phyloP scores from a whole-genome alignment of 805 yeast genomes.

The Kuraishia piskuri region DNA sequence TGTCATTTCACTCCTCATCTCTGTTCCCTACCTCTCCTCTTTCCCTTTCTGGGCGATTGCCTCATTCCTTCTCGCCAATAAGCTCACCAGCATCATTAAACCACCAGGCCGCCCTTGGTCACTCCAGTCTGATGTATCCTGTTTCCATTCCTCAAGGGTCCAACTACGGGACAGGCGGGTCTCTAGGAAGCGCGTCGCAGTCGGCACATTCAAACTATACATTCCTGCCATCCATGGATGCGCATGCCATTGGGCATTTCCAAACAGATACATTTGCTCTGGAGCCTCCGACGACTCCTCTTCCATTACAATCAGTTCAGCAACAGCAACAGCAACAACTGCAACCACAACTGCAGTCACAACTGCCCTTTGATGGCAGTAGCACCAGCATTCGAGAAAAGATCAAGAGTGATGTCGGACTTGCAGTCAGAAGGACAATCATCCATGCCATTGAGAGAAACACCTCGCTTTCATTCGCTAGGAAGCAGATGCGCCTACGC shows the following conservation, averaged over 20 bases:
- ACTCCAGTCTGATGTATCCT: background rate
- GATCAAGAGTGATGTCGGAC: background rate
- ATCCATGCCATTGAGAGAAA: background rate
- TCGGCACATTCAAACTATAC: background rate
- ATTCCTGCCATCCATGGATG: background rate
- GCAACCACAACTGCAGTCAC: background rate
- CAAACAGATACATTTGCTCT: background rate
- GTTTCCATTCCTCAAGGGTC: background rate
- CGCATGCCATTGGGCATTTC: background rate
- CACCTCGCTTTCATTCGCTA: background rate
- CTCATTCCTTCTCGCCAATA: background rate
- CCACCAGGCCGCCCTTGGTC: background rate
- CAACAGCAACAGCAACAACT: background rate
- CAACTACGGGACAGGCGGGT: background rate
- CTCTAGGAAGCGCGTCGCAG: too few relatives aligned
- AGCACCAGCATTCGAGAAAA: background rate
- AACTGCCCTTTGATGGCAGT: background rate
- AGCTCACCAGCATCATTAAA: background rate
- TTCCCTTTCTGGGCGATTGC: background rate
- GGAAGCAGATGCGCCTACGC: background rate
- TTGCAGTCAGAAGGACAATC: background rate
- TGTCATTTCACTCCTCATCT: background rate
- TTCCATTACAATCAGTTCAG: background rate
- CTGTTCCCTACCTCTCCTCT: background rate
- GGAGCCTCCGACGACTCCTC: background rate